A percentile compares a stretch with the other conserved stretches of the same genome.
Evolutionary conservation across 257 asterid genomes (phyloP).

Genomic region (Lithospermum erythrorhizon): DNA sequence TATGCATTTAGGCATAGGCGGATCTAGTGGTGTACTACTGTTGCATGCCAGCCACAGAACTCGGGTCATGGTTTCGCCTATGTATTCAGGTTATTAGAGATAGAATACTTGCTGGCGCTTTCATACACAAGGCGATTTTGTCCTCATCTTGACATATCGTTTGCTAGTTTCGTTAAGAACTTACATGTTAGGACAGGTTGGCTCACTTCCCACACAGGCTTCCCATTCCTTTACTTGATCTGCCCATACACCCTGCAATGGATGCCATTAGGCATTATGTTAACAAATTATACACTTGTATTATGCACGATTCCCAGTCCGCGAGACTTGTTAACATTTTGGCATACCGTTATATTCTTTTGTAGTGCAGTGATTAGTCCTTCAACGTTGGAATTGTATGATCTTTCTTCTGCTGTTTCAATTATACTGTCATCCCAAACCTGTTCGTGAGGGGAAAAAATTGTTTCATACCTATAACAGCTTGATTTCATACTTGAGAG

Average conservation of each 20-base stretch:
- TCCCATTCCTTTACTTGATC: constrained; percentile 66
- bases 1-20: too few species aligned
- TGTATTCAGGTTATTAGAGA: not conserved
- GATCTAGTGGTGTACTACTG: too few species aligned
- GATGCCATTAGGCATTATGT: not conserved
- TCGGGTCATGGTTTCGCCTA: too few species aligned
- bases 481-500: too few species aligned
- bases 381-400: constrained; percentile 34
- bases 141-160: not conserved
- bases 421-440: constrained; percentile 81
- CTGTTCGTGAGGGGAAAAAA: constrained; percentile 16
- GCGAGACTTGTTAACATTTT: not conserved
- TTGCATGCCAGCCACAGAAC: too few species aligned
- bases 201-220: constrained; percentile 35
- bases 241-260: constrained; percentile 55
- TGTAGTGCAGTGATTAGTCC: constrained; percentile 41
- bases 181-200: constrained; percentile 63
- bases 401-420: constrained; percentile 53
- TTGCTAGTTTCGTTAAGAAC: constrained; percentile 1
- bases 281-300: too few species aligned
- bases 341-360: constrained; percentile 55
- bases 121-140: too few species aligned
- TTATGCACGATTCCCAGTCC: not conserved
- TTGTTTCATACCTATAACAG: too few species aligned
- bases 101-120: not conserved